Conservation (phyloP, 345 rosid genomes). For the Populus pruinosa region DNA sequence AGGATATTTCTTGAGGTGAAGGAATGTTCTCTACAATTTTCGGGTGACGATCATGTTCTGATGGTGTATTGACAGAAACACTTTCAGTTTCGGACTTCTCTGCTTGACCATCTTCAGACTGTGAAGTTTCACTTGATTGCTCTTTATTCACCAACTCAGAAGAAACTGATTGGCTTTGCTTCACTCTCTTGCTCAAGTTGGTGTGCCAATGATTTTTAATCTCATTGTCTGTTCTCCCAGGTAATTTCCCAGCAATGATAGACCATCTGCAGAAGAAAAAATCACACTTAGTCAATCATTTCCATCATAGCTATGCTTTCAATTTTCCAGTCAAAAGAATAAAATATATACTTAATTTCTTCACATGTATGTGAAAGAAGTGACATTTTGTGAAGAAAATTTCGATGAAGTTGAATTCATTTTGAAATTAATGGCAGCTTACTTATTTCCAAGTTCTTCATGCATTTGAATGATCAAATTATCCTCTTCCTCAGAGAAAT, state of each 20-base stretch:
- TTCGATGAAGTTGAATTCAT: background rate
- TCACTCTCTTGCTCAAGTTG: conserved; percentile 21
- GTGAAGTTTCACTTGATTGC: conserved; percentile 17
- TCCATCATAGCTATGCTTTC: background rate
- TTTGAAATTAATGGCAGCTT: background rate
- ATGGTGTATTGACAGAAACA: background rate
- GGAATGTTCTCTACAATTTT: conserved; percentile 22
- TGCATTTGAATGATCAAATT: conserved; percentile 28
- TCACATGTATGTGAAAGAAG: background rate
- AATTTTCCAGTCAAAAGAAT: background rate
- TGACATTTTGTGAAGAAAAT: background rate
- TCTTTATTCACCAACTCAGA: conserved; percentile 8
- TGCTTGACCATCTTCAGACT: background rate
- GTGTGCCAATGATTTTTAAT: conserved; percentile 42
- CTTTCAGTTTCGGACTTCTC: conserved; percentile 15
- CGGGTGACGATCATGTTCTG: background rate
- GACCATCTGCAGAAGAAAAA: conserved; percentile 31
- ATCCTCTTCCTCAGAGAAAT: conserved; percentile 34
- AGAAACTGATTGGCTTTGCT: background rate
- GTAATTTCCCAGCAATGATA: conserved; percentile 29
- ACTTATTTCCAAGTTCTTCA: conserved; percentile 28
- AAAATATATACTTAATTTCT: background rate
- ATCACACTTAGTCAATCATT: background rate
- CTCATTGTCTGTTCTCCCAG: conserved; percentile 39
- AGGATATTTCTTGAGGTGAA: conserved; percentile 14